Percentiles rank a stretch among this genome's conserved stretches.
Conservation (phyloP, 2,329 filamentous ascomycete genomes). For the Phaeosphaeria sp. region DNA sequence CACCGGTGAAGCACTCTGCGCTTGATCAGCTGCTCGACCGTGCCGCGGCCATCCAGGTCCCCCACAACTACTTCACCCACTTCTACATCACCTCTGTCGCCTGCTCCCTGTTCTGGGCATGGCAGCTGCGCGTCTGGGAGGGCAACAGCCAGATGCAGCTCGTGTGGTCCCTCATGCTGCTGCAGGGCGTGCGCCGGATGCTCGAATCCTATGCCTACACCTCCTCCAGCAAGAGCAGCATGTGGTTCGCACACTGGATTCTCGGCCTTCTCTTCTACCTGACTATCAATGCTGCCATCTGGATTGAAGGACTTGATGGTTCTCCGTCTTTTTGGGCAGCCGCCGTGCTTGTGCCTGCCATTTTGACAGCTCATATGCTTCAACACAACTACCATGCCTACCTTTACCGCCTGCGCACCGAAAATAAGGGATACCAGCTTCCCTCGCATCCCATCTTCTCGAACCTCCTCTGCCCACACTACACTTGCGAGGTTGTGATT, state of each 20-base stretch:
- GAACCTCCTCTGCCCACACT: constrained; percentile 83
- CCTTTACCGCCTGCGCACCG: constrained; percentile 50
- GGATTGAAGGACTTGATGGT: constrained; percentile 74
- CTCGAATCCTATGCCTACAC: constrained; percentile 75
- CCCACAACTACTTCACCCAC: constrained; percentile 87
- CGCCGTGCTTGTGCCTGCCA: constrained; percentile 65
- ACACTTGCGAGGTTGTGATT: constrained; percentile 84
- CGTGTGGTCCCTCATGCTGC: constrained; percentile 74
- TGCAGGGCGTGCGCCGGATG: constrained; percentile 77
- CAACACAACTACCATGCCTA: constrained; percentile 70
- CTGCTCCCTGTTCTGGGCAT: constrained; percentile 76
- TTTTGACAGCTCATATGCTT: constrained; percentile 71
- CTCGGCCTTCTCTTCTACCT: constrained; percentile 81
- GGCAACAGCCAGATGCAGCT: constrained; percentile 64
- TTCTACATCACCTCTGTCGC: constrained; percentile 80
- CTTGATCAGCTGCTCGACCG: constrained; percentile 54
- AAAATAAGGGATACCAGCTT: constrained; percentile 74
- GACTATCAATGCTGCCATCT: constrained; percentile 75
- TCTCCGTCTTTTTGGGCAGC: constrained; percentile 51
- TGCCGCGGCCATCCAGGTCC: constrained; percentile 67
- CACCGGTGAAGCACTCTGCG: constrained; percentile 11
- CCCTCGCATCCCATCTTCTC: constrained; percentile 76
- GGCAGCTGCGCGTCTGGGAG: constrained; percentile 61
- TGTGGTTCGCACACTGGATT: constrained; percentile 86
- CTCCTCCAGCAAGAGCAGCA: constrained; percentile 74